Percentiles rank a stretch among this genome's conserved stretches.
Conservation (phyloP, 768 basidiomycete species). For the Pleurotus pulmonarius region DNA sequence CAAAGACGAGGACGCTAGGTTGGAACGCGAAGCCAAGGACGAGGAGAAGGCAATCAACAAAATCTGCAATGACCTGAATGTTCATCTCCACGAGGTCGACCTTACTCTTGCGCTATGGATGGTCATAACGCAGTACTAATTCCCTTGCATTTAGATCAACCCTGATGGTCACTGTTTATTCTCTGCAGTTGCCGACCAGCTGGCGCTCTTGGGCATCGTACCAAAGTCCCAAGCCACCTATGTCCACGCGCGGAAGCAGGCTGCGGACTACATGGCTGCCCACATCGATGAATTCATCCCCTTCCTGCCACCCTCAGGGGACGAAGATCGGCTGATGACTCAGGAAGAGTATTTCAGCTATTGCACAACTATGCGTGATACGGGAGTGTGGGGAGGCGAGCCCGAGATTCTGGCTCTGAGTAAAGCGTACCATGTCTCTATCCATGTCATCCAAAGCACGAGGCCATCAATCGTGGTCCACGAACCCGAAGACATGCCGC, state of each 20-base stretch:
- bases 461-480: constrained; percentile 84
- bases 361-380: constrained; percentile 73
- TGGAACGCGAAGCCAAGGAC: constrained; percentile 62
- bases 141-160: constrained; percentile 54
- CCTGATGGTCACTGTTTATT: constrained; percentile 97
- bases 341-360: constrained; percentile 64
- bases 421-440: constrained; percentile 75
- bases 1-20: constrained; percentile 52
- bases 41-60: constrained; percentile 63
- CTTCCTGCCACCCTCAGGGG: constrained; percentile 75
- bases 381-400: constrained; percentile 96
- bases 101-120: not conserved
- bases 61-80: constrained; percentile 60
- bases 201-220: constrained; percentile 67
- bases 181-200: constrained; percentile 91
- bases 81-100: constrained; percentile 64
- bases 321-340: constrained; percentile 76
- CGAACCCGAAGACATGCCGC: constrained; percentile 40
- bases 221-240: constrained; percentile 58
- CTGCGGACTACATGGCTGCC: constrained; percentile 75
- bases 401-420: constrained; percentile 93
- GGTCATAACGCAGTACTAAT: not conserved
- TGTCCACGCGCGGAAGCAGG: constrained; percentile 55
- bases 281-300: constrained; percentile 92
- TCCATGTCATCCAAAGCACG: constrained; percentile 87